Evolutionary conservation across 805 yeast genomes (phyloP).

Genomic region (Yarrowia sp.): DNA sequence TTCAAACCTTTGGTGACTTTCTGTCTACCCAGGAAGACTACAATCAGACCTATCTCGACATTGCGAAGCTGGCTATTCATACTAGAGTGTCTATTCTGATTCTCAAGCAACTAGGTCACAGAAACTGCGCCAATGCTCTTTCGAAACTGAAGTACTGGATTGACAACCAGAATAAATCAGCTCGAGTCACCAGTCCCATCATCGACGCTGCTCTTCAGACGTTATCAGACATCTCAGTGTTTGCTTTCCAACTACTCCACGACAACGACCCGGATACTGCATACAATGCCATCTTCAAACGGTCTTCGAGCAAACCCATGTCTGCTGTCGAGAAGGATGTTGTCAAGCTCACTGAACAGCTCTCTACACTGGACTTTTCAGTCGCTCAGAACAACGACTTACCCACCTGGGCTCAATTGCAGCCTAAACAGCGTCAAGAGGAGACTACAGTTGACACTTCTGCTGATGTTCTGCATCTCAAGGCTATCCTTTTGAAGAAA

Average conservation of each 20-base stretch:
- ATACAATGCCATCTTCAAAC: constrained; percentile 7
- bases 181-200: constrained; percentile 8
- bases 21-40: neutral
- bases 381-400: constrained; percentile 10
- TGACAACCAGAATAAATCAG: constrained; percentile 16
- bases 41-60: constrained; percentile 6
- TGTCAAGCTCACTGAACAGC: constrained; percentile 8
- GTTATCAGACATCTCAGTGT: neutral
- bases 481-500: constrained; percentile 21
- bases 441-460: constrained; percentile 4
- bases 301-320: constrained; percentile 15
- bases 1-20: constrained; percentile 17
- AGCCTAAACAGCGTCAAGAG: constrained; percentile 7
- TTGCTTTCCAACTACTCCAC: constrained; percentile 1
- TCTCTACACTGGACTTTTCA: constrained; percentile 5
- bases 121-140: constrained; percentile 14
- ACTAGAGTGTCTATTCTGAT: constrained; percentile 5
- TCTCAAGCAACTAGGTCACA: constrained; percentile 9
- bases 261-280: constrained; percentile 20
- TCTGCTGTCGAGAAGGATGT: constrained; percentile 20
- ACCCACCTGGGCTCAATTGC: constrained; percentile 29
- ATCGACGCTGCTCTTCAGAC: constrained; percentile 1
- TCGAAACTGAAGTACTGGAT: constrained; percentile 25
- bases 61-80: constrained; percentile 10
- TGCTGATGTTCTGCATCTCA: constrained; percentile 18